Conservation (phyloP, 306 rosid species). For the Pterocarpus macrocarpus region DNA sequence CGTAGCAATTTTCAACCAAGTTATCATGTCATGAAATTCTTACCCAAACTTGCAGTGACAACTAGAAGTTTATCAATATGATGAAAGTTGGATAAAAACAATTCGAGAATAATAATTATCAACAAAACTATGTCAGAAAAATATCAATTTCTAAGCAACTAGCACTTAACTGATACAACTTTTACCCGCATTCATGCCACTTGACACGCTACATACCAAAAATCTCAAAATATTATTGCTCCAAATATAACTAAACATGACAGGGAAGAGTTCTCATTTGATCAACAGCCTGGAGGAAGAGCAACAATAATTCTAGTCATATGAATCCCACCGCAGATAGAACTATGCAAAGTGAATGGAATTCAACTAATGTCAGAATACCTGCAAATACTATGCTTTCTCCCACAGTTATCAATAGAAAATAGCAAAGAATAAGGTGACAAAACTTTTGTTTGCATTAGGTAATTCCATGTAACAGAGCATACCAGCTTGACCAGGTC, state of each 20-base stretch:
- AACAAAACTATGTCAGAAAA: background rate
- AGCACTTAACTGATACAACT: background rate
- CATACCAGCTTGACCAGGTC: conserved; percentile 42
- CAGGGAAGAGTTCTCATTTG: conserved; percentile 21
- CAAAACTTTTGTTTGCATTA: background rate
- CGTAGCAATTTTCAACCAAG: background rate
- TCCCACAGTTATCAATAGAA: background rate
- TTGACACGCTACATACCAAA: conserved; percentile 34
- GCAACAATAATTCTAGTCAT: background rate
- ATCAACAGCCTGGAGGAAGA: conserved; percentile 9
- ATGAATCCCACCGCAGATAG: conserved; percentile 6
- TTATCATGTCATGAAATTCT: background rate
- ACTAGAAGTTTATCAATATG: background rate
- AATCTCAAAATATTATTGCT: conserved; percentile 17
- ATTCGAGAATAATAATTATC: background rate
- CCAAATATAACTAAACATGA: conserved; percentile 22
- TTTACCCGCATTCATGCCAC: conserved; percentile 20
- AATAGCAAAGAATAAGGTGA: conserved; percentile 8
- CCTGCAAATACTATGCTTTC: background rate
- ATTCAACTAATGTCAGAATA: background rate
- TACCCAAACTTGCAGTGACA: background rate
- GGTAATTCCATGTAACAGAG: background rate
- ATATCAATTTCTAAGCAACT: background rate
- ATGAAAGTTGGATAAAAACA: background rate
- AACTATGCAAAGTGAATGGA: conserved; percentile 29